A percentile compares a stretch with the other conserved stretches of the same genome.
Conservation (phyloP, 345 rosid species). For the Bruguiera parviflora region DNA sequence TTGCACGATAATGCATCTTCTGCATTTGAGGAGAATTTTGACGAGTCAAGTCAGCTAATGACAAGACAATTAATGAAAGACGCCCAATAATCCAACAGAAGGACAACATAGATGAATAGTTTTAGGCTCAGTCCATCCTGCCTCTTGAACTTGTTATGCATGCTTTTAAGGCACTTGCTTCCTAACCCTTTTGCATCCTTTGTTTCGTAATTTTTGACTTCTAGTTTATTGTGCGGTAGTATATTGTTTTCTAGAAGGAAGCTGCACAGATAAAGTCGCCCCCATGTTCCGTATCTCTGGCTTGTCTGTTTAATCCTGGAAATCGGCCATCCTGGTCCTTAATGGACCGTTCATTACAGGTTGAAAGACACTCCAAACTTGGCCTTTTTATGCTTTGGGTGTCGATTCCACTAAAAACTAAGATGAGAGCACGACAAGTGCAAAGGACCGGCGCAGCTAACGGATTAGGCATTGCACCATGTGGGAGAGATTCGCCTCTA, state of each 20-base stretch:
- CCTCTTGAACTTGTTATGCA: slow-evolving; percentile 36
- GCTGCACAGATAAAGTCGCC: background rate
- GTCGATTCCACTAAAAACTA: no score
- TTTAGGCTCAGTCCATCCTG: slow-evolving; percentile 17
- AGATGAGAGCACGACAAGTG: background rate
- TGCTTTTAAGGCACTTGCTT: slow-evolving; percentile 31
- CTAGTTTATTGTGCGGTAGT: background rate
- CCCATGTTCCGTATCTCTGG: background rate
- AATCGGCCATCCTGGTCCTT: no score
- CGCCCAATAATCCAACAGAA: slow-evolving; percentile 1
- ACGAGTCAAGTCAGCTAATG: slow-evolving; percentile 16
- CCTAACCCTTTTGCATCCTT: background rate
- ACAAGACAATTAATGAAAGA: slow-evolving; percentile 16
- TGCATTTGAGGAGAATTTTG: slow-evolving; percentile 11
- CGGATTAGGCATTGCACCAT: slow-evolving; percentile 23
- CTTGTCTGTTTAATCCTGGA: no score
- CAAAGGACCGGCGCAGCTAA: background rate
- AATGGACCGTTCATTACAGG: no score
- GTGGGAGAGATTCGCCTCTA: slow-evolving; percentile 19
- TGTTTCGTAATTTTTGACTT: slow-evolving; percentile 1
- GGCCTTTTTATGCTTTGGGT: no score
- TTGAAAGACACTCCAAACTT: no score
- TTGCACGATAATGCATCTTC: background rate
- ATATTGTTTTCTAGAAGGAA: background rate
- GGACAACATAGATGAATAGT: background rate